Percentiles rank a stretch among this genome's conserved stretches.
These are phyloP conservation scores for Plectosphaerella cucumerina DNA, from an alignment of 2,329 filamentous ascomycete species.

Conservation along the genomic window DNA sequence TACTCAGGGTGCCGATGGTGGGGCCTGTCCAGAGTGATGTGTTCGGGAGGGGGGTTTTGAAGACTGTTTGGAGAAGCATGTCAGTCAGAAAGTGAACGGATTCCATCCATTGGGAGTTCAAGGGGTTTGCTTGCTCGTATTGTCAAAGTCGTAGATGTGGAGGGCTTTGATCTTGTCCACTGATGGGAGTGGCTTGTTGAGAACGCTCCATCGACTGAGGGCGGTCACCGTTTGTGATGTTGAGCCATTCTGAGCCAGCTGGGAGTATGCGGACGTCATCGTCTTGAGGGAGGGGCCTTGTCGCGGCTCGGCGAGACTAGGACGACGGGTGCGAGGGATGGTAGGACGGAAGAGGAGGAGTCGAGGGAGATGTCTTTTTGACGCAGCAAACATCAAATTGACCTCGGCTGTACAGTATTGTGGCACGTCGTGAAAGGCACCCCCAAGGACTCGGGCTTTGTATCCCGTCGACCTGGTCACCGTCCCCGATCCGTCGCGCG, in stretches of 20 bases:
- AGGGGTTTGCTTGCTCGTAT: slow-evolving; percentile 62
- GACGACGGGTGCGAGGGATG: not conserved
- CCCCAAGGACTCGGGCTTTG: too few relatives aligned
- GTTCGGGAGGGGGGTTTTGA: slow-evolving; percentile 87
- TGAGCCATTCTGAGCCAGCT: slow-evolving; percentile 8
- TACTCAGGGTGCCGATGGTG: slow-evolving; percentile 73
- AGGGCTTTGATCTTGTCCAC: slow-evolving; percentile 70
- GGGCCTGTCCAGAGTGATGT: slow-evolving; percentile 77
- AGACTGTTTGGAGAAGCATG: slow-evolving; percentile 54
- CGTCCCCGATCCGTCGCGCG: too few relatives aligned
- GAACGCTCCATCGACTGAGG: slow-evolving; percentile 78
- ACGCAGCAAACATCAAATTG: not conserved
- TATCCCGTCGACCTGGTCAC: too few relatives aligned
- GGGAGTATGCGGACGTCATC: slow-evolving; percentile 13
- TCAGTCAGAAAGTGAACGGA: not conserved
- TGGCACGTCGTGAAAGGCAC: too few relatives aligned
- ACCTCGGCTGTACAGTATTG: not conserved
- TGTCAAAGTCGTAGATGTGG: slow-evolving; percentile 97
- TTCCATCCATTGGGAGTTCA: slow-evolving; percentile 1
- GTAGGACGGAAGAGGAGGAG: not conserved
- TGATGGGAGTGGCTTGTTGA: slow-evolving; percentile 65
- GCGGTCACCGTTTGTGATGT: slow-evolving; percentile 60
- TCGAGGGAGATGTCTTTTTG: not conserved
- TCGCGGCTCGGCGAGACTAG: not conserved
- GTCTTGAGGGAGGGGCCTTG: not conserved